Conservation (phyloP, 352 stramenopile species). For the Phytophthora quininea region DNA sequence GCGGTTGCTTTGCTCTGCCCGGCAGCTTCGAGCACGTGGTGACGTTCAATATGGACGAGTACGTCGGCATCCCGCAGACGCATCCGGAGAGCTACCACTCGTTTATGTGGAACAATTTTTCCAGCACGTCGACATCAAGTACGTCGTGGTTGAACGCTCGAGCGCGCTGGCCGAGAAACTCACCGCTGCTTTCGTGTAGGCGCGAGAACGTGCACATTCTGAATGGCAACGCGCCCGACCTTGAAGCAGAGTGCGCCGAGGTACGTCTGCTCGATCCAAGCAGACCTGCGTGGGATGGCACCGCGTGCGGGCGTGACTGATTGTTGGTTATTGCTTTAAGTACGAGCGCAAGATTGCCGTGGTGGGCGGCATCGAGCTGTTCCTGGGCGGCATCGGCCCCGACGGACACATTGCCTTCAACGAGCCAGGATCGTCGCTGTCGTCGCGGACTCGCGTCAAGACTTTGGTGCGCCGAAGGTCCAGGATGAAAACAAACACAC, state of each 20-base stretch:
- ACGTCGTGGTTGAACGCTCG: slow-evolving; percentile 9
- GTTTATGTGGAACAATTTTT: slow-evolving; percentile 93
- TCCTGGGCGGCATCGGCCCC: slow-evolving; percentile 92
- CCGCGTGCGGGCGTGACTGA: not conserved
- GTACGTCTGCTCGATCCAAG: slow-evolving; percentile 16
- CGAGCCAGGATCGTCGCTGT: slow-evolving; percentile 85
- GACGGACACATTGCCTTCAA: slow-evolving; percentile 95
- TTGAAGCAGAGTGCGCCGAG: slow-evolving; percentile 76
- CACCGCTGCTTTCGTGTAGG: slow-evolving; percentile 20
- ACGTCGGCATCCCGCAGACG: slow-evolving; percentile 74
- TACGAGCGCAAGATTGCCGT: slow-evolving; percentile 88
- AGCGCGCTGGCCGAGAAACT: not conserved
- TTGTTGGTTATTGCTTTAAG: slow-evolving; percentile 10
- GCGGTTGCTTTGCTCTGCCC: not conserved
- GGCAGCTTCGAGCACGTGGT: slow-evolving; percentile 85
- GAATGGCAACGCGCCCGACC: slow-evolving; percentile 81
- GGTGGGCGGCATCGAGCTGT: slow-evolving; percentile 90
- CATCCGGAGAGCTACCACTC: slow-evolving; percentile 90
- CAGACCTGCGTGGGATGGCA: not conserved
- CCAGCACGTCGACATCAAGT: slow-evolving; percentile 90
- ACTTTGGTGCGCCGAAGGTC: slow-evolving; percentile 53
- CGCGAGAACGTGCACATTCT: slow-evolving; percentile 90
- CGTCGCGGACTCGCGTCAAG: slow-evolving; percentile 86
- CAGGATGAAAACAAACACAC: not conserved
- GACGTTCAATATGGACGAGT: slow-evolving; percentile 94